These are phyloP conservation scores for Graphilbum ipis-grandicollis DNA, from an alignment of 2,329 filamentous ascomycete genomes.

Conservation along the genomic window DNA sequence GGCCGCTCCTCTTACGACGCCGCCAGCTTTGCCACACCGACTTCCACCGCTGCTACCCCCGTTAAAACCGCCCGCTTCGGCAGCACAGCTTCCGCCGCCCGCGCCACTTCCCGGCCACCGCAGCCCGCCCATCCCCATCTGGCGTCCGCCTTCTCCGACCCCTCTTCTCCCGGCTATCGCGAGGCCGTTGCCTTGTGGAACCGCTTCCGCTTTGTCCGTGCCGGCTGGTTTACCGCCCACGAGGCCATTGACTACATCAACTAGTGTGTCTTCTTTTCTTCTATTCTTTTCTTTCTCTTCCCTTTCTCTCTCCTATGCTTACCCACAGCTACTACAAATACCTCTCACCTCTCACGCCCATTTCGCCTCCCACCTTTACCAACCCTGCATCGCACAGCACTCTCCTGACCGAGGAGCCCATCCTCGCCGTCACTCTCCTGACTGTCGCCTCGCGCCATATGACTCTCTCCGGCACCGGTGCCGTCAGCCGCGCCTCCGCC, in stretches of 20 bases:
- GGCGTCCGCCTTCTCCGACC: conserved; percentile 21
- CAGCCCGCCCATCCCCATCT: conserved; percentile 29
- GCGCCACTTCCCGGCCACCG: conserved; percentile 10
- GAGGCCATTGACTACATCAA: conserved; percentile 90
- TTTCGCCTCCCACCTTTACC: conserved; percentile 80
- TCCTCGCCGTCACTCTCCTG: conserved; percentile 77
- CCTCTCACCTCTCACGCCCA: conserved; percentile 80
- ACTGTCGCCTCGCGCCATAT: conserved; percentile 84
- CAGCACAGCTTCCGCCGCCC: too few relatives aligned
- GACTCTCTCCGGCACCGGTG: conserved; percentile 61
- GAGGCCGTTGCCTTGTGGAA: conserved; percentile 78
- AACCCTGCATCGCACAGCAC: conserved; percentile 64
- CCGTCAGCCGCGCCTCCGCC: conserved; percentile 67
- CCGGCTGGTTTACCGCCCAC: conserved; percentile 87
- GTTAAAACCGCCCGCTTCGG: too few relatives aligned
- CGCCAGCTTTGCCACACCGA: too few relatives aligned
- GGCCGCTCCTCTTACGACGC: too few relatives aligned
- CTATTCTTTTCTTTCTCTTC: not conserved
- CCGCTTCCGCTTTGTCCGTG: conserved; percentile 83
- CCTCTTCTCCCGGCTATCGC: conserved; percentile 36
- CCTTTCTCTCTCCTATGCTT: not conserved
- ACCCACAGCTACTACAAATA: conserved; percentile 64
- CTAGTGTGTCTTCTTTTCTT: conserved; percentile 38
- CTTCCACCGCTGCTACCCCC: too few relatives aligned
- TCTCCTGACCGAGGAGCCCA: conserved; percentile 77